phyloP scores from a whole-genome alignment of 169 alveolate species.

The Eimeria sp. region DNA sequence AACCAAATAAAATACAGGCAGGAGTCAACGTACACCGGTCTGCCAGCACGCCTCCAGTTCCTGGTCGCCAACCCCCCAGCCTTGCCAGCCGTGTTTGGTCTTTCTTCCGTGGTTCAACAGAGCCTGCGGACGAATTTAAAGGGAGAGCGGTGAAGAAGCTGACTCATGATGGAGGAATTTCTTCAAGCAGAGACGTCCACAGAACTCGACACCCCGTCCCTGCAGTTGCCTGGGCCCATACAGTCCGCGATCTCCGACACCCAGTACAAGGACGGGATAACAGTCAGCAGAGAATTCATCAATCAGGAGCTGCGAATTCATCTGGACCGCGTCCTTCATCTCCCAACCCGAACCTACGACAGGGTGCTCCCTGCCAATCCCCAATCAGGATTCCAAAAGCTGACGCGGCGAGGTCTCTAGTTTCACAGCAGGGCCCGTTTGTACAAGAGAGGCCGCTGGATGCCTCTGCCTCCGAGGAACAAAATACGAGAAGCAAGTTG shows the following conservation, averaged over 20 bases:
- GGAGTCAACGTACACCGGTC: not conserved
- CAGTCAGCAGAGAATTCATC: not conserved
- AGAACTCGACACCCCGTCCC: not conserved
- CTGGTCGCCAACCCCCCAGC: constrained; percentile 28
- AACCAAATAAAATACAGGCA: not conserved
- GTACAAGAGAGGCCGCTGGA: not conserved
- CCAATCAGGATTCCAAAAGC: not conserved
- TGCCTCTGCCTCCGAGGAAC: not conserved
- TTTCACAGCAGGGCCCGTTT: not conserved
- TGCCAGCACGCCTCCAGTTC: constrained; percentile 65
- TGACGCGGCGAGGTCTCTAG: not conserved
- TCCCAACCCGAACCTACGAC: constrained; percentile 13
- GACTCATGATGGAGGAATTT: not conserved
- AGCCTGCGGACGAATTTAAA: not conserved
- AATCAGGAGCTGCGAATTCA: not conserved
- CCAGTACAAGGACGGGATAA: not conserved
- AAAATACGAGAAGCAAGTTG: not conserved
- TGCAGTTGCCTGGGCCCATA: constrained; percentile 40
- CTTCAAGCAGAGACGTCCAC: not conserved
- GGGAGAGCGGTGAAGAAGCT: not conserved
- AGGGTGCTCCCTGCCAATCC: not conserved
- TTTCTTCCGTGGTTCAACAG: constrained; percentile 11
- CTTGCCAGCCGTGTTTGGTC: constrained; percentile 69
- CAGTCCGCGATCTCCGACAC: not conserved
- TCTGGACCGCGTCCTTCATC: constrained; percentile 30